These are phyloP conservation scores for Physaria fendleri DNA, from an alignment of 345 rosid species.

Conservation along the genomic window DNA sequence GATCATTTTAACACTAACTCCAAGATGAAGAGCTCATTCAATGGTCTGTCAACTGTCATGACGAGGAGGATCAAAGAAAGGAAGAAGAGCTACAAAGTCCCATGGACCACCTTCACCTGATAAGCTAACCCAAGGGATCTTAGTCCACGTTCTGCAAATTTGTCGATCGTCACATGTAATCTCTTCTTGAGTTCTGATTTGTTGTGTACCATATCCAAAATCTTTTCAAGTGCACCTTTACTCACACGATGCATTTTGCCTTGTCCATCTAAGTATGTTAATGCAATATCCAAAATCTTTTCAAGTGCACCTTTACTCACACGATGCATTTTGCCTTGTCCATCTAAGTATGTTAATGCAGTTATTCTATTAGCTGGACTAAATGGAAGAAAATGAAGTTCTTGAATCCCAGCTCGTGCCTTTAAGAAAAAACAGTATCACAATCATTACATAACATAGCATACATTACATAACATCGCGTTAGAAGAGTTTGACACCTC, in stretches of 20 bases:
- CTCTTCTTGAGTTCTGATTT: not conserved
- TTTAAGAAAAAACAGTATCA: no score
- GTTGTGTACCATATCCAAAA: not conserved
- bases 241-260: constrained; percentile 79
- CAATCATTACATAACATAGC: no score
- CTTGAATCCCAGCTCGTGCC: constrained; percentile 82
- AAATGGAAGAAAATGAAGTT: constrained; percentile 87
- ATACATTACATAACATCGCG: no score
- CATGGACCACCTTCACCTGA: not conserved
- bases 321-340: constrained; percentile 61
- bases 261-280: constrained; percentile 55
- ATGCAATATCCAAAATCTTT: constrained; percentile 85
- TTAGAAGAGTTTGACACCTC: no score
- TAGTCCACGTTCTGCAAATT: not conserved
- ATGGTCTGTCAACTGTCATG: not conserved
- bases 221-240: constrained; percentile 75
- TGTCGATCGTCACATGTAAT: not conserved
- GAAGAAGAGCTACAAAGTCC: not conserved
- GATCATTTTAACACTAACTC: not conserved
- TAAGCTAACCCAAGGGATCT: not conserved
- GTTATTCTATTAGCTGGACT: constrained; percentile 93
- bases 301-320: constrained; percentile 99
- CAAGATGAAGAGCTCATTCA: not conserved
- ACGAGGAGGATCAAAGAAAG: not conserved
- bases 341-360: constrained; percentile 66